Evolutionary conservation across 164 flowering plant genomes (phyloP).

Genomic region (Kalanchoe fedtschenkoi): DNA sequence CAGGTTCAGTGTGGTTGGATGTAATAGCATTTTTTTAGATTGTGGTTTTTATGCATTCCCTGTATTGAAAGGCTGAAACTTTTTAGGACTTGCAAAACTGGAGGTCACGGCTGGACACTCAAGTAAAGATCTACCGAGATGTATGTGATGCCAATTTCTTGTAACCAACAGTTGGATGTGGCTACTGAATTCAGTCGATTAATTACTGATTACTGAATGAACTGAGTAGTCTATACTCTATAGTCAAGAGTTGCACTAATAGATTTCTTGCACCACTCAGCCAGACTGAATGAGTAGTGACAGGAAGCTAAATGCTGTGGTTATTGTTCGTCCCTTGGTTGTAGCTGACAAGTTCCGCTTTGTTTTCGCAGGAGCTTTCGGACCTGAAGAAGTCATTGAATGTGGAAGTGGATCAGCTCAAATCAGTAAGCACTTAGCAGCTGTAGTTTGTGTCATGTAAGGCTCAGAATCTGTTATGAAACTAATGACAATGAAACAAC

Average conservation of each 20-base stretch:
- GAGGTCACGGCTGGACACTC: conserved; percentile 79
- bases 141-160: conserved; percentile 31
- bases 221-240: not conserved
- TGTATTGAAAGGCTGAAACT: not conserved
- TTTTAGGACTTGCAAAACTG: conserved; percentile 73
- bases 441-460: not conserved
- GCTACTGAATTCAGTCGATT: not conserved
- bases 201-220: not conserved
- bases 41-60: not conserved
- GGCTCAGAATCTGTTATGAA: not conserved
- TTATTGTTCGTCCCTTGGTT: not conserved
- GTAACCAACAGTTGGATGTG: not conserved
- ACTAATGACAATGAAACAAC: not conserved
- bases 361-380: conserved; percentile 55
- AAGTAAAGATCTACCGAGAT: conserved; percentile 65
- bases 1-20: conserved; percentile 28
- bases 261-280: not conserved
- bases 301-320: not conserved
- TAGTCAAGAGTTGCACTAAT: not conserved
- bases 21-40: not conserved
- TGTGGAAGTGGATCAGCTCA: conserved; percentile 79
- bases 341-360: not conserved
- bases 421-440: conserved; percentile 40
- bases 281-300: not conserved
- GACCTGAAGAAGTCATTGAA: conserved; percentile 78